A percentile compares a stretch with the other conserved stretches of the same genome.
Evolutionary conservation across 257 asterid genomes (phyloP).

Genomic region (Solanum medicagineum): DNA sequence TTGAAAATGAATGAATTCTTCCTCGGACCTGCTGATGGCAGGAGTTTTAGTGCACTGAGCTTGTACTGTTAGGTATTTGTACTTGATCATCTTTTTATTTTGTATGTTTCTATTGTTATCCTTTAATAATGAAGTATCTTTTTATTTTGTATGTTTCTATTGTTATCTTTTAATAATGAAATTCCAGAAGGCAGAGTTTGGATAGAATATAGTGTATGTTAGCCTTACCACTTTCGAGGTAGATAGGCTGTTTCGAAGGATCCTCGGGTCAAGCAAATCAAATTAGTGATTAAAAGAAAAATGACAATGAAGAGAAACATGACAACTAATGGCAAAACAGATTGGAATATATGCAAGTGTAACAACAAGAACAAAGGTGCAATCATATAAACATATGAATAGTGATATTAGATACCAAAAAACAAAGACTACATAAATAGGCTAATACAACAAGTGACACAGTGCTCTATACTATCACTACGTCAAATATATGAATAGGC

Average conservation of each 20-base stretch:
- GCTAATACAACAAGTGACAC: background rate
- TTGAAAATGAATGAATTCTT: background rate
- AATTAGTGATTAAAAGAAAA: background rate
- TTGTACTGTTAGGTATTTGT: background rate
- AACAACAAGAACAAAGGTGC: background rate
- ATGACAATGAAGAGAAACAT: background rate
- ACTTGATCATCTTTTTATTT: background rate
- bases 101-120: background rate
- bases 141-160: background rate
- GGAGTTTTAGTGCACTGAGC: no score
- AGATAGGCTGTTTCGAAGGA: background rate
- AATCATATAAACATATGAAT: background rate
- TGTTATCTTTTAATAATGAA: background rate
- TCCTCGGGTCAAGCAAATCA: background rate
- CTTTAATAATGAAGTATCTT: background rate
- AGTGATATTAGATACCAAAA: background rate
- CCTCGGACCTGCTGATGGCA: no score
- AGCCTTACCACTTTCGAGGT: background rate
- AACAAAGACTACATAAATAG: background rate
- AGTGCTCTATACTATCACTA: background rate
- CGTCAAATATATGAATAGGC: background rate
- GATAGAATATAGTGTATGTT: accelerated
- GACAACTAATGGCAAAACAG: background rate
- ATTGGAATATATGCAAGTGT: background rate
- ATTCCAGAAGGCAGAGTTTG: background rate